Conservation (phyloP, 164 flowering plant genomes). For the Magnolia kwangsiensis region DNA sequence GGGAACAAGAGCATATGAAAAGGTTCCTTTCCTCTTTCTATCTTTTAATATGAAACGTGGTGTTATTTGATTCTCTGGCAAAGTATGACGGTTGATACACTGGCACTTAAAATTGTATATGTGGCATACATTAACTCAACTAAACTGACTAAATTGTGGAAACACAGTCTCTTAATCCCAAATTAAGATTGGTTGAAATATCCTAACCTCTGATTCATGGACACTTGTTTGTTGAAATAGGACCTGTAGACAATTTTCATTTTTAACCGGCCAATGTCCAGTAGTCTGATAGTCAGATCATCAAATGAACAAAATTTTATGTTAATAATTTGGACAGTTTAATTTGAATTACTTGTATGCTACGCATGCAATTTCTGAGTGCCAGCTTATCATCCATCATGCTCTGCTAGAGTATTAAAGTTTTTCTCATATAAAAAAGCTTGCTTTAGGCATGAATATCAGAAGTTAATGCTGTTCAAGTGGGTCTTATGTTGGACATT, state of each 20-base stretch:
- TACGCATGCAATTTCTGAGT: neutral
- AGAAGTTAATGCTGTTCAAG: too few relatives aligned
- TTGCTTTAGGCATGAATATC: too few relatives aligned
- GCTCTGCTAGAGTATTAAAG: neutral
- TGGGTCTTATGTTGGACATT: too few relatives aligned
- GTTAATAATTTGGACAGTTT: neutral
- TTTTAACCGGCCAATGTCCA: neutral
- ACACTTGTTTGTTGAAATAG: neutral
- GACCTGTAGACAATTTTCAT: neutral
- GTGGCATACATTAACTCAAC: neutral
- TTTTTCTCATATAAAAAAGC: neutral
- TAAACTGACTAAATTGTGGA: neutral
- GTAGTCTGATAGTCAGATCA: neutral
- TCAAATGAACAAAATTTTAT: neutral
- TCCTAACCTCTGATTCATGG: neutral
- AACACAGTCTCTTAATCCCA: neutral
- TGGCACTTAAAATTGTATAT: neutral
- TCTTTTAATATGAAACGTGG: neutral
- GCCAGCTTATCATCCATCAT: neutral
- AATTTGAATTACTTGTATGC: neutral
- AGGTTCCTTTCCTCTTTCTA: slow-evolving; percentile 30
- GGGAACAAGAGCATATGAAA: slow-evolving; percentile 36
- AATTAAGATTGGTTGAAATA: neutral
- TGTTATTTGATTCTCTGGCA: neutral
- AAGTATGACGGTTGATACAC: neutral